A percentile compares a stretch with the other conserved stretches of the same genome.
Evolutionary conservation across 768 basidiomycete genomes (phyloP).

Genomic region (Phlebiopsis gigantea): DNA sequence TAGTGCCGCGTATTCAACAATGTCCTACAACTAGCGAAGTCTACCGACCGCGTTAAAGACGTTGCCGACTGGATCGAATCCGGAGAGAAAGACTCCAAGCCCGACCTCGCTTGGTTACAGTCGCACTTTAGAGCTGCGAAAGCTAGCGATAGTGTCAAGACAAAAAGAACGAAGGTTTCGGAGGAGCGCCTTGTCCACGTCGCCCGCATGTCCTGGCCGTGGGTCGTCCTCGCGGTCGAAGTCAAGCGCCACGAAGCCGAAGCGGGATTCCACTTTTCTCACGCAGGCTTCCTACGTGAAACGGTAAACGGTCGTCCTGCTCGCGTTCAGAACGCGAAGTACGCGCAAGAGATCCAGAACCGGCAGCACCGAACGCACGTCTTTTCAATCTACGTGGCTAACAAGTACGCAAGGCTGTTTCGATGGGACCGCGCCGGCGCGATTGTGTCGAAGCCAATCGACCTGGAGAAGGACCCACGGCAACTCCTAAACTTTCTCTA

Average conservation of each 20-base stretch:
- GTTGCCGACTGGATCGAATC: neutral
- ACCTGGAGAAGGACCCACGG: neutral
- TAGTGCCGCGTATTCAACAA: neutral
- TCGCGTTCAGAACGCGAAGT: neutral
- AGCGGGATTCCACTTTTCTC: neutral
- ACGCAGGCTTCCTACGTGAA: neutral
- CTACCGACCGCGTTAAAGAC: neutral
- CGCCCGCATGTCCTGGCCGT: neutral
- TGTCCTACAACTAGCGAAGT: neutral
- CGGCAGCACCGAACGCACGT: conserved; percentile 2
- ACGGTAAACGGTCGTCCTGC: neutral
- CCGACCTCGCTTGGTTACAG: neutral
- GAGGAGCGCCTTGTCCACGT: neutral
- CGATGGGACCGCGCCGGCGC: conserved; percentile 3
- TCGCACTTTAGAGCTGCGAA: neutral
- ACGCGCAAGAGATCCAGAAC: neutral
- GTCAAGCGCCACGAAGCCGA: neutral
- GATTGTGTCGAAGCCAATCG: neutral
- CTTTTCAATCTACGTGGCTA: neutral
- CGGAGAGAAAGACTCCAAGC: neutral
- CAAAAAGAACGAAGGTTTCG: neutral
- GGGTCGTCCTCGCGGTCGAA: neutral
- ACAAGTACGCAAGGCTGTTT: neutral
- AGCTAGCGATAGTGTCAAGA: neutral
- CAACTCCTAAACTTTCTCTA: neutral